Conservation (phyloP, 2,329 filamentous ascomycete species). For the Neocucurbitaria cava region DNA sequence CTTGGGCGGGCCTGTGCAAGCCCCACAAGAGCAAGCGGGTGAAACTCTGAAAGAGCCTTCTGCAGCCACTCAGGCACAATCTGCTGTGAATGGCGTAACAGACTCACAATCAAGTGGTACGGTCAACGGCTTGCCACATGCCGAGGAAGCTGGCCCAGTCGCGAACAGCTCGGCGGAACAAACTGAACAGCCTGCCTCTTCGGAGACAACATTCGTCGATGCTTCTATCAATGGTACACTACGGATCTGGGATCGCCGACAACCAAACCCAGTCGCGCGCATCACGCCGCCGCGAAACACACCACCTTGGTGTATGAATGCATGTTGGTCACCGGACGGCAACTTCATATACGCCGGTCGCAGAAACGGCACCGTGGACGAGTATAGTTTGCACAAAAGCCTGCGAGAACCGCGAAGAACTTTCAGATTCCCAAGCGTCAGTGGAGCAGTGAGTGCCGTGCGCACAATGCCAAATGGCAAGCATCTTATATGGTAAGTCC, state of each 20-base stretch:
- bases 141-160: constrained; percentile 53
- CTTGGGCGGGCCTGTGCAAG: constrained; percentile 52
- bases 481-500: constrained; percentile 80
- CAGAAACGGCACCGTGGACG: constrained; percentile 91
- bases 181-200: constrained; percentile 58
- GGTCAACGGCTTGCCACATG: constrained; percentile 60
- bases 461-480: constrained; percentile 90
- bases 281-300: constrained; percentile 77
- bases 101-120: constrained; percentile 23
- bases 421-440: constrained; percentile 88
- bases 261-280: constrained; percentile 76
- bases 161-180: constrained; percentile 33
- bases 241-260: constrained; percentile 90
- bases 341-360: constrained; percentile 94
- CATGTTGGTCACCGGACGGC: constrained; percentile 94
- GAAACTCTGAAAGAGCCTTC: constrained; percentile 30
- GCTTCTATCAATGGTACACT: constrained; percentile 87
- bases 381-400: constrained; percentile 85
- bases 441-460: constrained; percentile 87
- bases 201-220: constrained; percentile 83
- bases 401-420: constrained; percentile 77
- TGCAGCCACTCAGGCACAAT: constrained; percentile 19
- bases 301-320: constrained; percentile 97
- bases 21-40: constrained; percentile 34
- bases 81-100: constrained; percentile 25